These are phyloP conservation scores for Termitomyces sp. DNA, from an alignment of 768 basidiomycete genomes.

Conservation along the genomic window DNA sequence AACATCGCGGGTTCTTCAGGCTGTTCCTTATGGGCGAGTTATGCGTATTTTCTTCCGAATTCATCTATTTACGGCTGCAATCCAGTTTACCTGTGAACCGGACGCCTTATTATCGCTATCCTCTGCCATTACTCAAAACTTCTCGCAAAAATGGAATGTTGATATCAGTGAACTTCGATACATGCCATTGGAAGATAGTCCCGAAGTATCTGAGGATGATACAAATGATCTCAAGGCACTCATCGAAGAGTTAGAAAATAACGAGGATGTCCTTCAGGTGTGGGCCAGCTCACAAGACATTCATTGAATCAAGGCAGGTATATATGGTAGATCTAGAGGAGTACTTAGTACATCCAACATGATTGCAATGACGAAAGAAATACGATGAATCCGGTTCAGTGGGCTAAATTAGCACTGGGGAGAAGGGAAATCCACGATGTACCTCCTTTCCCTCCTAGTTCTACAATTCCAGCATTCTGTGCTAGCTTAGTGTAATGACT, in stretches of 20 bases:
- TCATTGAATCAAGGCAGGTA: background rate
- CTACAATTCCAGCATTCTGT: constrained; percentile 4
- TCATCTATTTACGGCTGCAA: background rate
- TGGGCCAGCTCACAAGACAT: constrained; percentile 45
- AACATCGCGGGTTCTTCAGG: background rate
- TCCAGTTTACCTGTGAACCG: constrained; percentile 41
- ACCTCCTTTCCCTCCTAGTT: constrained; percentile 5
- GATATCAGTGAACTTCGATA: constrained; percentile 41
- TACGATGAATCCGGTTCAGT: background rate
- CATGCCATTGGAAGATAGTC: constrained; percentile 35
- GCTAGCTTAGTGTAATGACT: constrained; percentile 10
- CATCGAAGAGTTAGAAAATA: constrained; percentile 46
- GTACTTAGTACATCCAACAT: background rate
- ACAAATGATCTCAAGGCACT: constrained; percentile 35
- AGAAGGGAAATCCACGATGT: constrained; percentile 11
- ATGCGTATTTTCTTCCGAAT: background rate
- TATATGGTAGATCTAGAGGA: background rate
- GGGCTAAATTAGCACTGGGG: background rate
- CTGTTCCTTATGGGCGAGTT: constrained; percentile 7
- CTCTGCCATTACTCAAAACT: constrained; percentile 23
- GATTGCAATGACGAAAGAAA: background rate
- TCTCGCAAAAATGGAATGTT: constrained; percentile 12
- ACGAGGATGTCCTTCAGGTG: constrained; percentile 54
- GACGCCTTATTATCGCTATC: constrained; percentile 32
- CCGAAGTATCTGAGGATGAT: constrained; percentile 31